phyloP scores from a whole-genome alignment of 805 yeast genomes.

The Torulaspora quercuum region DNA sequence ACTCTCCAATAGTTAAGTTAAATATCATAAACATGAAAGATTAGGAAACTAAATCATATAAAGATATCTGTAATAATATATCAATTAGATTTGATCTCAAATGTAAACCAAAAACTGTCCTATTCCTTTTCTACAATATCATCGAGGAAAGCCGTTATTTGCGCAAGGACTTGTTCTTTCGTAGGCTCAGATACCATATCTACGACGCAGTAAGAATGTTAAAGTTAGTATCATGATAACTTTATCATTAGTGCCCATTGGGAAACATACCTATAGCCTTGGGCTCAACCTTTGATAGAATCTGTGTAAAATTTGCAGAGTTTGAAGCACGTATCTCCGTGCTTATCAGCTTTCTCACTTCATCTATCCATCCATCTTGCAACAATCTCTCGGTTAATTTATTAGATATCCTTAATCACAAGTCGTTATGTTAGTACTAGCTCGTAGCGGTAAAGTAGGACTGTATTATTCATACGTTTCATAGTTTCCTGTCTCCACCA shows the following conservation, averaged over 20 bases:
- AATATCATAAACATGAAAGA: slow-evolving; percentile 2
- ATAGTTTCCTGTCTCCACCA: slow-evolving; percentile 76
- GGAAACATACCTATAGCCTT: slow-evolving; percentile 56
- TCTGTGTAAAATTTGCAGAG: slow-evolving; percentile 49
- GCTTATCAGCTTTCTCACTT: slow-evolving; percentile 59
- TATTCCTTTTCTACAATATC: slow-evolving; percentile 42
- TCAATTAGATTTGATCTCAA: no score
- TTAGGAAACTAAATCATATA: slow-evolving; percentile 1
- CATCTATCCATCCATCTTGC: slow-evolving; percentile 84
- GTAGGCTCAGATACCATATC: slow-evolving; percentile 65
- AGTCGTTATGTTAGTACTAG: slow-evolving; percentile 6
- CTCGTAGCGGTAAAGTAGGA: background rate
- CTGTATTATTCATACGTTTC: slow-evolving; percentile 46
- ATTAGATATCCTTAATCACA: slow-evolving; percentile 48
- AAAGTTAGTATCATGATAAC: slow-evolving; percentile 1
- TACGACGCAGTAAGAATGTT: no score
- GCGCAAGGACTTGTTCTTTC: slow-evolving; percentile 53
- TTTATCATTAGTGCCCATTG: no score
- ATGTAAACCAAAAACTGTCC: no score
- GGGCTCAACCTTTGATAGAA: slow-evolving; percentile 55
- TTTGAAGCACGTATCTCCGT: slow-evolving; percentile 41
- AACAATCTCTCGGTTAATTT: slow-evolving; percentile 59
- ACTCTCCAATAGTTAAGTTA: slow-evolving; percentile 3
- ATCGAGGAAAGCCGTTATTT: slow-evolving; percentile 58
- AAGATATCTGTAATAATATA: slow-evolving; percentile 2